These are phyloP conservation scores for Jatropha multifida DNA, from an alignment of 441 rosid genomes.

Conservation along the genomic window DNA sequence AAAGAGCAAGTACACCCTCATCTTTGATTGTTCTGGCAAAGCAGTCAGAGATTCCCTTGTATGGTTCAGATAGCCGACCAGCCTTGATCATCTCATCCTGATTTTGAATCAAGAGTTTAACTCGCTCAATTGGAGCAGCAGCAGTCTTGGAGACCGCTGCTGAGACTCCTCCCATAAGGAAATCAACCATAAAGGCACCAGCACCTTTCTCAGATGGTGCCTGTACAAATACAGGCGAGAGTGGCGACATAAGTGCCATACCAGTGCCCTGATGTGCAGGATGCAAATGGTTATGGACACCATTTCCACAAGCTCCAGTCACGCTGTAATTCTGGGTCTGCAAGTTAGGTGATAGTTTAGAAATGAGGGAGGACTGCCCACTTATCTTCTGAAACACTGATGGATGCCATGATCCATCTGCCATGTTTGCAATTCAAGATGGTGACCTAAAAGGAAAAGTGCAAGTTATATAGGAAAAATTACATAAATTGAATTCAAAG, in stretches of 20 bases:
- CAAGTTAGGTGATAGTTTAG: slow-evolving; percentile 45
- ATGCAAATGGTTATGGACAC: slow-evolving; percentile 37
- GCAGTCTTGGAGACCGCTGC: slow-evolving; percentile 96
- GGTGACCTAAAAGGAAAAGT: slow-evolving; percentile 33
- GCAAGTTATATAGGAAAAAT: not conserved
- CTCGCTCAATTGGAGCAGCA: slow-evolving; percentile 95
- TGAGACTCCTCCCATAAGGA: slow-evolving; percentile 96
- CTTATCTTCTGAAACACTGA: slow-evolving; percentile 59
- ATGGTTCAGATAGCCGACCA: slow-evolving; percentile 78
- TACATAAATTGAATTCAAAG: not conserved
- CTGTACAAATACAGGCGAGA: slow-evolving; percentile 48
- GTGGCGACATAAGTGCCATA: slow-evolving; percentile 28
- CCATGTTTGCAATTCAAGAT: slow-evolving; percentile 46
- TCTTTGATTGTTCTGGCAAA: slow-evolving; percentile 81
- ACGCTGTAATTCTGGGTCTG: slow-evolving; percentile 24
- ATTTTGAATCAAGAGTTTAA: slow-evolving; percentile 88
- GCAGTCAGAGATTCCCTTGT: slow-evolving; percentile 87
- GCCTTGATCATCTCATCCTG: slow-evolving; percentile 95
- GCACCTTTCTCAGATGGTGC: slow-evolving; percentile 80
- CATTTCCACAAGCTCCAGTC: slow-evolving; percentile 37
- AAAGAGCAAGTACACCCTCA: slow-evolving; percentile 78
- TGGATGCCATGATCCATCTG: slow-evolving; percentile 65
- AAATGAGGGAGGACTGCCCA: slow-evolving; percentile 48
- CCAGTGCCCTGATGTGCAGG: slow-evolving; percentile 35
- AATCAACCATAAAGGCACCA: slow-evolving; percentile 58